Base-by-base conservation (phyloP, 805 yeast species). In the Yarrowia sp. region DNA sequence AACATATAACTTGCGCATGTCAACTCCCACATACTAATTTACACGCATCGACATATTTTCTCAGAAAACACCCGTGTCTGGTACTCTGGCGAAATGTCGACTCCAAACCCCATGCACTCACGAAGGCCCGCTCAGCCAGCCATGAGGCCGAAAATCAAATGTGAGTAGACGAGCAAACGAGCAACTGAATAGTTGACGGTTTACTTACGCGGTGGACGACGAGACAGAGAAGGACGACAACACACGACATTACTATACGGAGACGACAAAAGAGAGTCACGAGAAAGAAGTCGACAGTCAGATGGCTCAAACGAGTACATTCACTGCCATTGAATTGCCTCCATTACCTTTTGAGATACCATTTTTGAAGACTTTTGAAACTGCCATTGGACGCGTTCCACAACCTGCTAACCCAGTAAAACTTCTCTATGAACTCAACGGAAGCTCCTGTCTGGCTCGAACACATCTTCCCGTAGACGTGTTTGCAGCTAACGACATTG, bases 1-100 rank as follows among this genome's bases (percentile, higher is more conserved):
- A 59, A 59, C 65, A 59, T 59, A 59, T 59, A 59, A 43, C 52
- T 59, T 45, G 50, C 52, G 52, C 65, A 45, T 45, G 48, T 42
- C 46, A 42, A 56, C 63, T 56, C 63, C 63, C 63, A 56, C 63
- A 41, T 59, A 45, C 65, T 45, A 45, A 36, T 45, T 59, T 59
- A 45, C 65, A 35, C 52, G 41, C 65, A 41, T 26, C 64, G 49
- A 56, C 64, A 56, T 19, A 38, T 56, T 56, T 56, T 56, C 49
- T 10, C 64, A 49, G 32, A 40, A 19, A 56, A 41, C 42, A 12
- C 26, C 41, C 49, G 26, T 11, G 26, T 10, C n/a, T 43, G 64
- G 49, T 32, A 56, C n/a, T 41, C 49, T 8, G 40, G 16, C 38
- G n/a, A 49, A 26, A 56, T 56, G 64, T 56, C 64, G 49, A 56